phyloP scores from a whole-genome alignment of 345 rosid genomes.

The Euphorbia tirucalli region DNA sequence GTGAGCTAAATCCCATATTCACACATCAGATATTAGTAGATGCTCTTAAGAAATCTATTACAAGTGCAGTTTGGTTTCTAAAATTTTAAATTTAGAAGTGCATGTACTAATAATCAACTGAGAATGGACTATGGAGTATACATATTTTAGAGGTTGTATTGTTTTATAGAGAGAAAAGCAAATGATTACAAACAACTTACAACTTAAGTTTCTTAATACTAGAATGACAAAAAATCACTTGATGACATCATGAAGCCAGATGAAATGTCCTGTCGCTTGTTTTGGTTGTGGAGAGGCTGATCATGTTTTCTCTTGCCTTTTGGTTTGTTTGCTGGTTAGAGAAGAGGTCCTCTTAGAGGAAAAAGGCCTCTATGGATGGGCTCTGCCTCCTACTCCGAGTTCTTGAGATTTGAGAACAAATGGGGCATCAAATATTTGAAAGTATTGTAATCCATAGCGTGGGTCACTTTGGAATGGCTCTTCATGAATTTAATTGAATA shows the following conservation, averaged over 20 bases:
- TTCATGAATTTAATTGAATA: neutral
- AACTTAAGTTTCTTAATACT: neutral
- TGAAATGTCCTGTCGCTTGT: neutral
- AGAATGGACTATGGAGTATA: too few relatives aligned
- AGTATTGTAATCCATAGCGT: neutral
- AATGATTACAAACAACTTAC: neutral
- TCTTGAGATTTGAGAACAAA: neutral
- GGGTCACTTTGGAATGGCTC: neutral
- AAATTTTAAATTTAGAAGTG: too few relatives aligned
- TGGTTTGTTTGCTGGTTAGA: neutral
- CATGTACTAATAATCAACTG: neutral
- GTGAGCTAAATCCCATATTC: neutral
- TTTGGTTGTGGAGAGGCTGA: neutral
- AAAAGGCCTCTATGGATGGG: neutral
- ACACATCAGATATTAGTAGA: neutral
- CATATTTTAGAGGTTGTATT: neutral
- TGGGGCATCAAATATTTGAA: neutral
- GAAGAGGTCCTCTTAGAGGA: neutral
- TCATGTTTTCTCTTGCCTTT: neutral
- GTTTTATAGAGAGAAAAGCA: neutral
- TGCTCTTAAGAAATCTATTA: neutral
- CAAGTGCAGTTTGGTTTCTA: neutral
- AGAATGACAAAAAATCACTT: too few relatives aligned
- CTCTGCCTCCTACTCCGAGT: neutral
- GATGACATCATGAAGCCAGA: too few relatives aligned